Conservation (phyloP, 1,284 basidiomycete species). For the Tilletia caries region DNA sequence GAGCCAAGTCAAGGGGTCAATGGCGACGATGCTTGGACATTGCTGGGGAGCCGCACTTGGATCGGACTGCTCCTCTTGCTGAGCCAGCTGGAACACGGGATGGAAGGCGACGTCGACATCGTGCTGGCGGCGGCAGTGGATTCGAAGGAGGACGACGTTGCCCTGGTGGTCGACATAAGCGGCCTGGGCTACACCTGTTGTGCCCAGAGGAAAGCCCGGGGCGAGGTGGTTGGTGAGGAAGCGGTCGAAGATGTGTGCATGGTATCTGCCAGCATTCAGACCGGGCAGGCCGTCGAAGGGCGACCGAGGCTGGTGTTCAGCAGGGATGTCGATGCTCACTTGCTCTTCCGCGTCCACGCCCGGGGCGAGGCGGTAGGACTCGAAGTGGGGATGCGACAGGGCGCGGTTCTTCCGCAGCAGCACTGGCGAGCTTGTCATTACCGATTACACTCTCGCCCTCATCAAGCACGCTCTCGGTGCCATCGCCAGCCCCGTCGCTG, state of each 20-base stretch:
- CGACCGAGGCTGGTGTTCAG: slow-evolving; percentile 23
- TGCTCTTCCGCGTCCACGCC: not conserved
- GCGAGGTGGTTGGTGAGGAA: slow-evolving; percentile 17
- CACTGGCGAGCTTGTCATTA: not conserved
- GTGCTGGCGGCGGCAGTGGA: not conserved
- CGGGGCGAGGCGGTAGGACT: slow-evolving; percentile 30
- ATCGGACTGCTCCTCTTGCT: not conserved
- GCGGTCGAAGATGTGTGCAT: slow-evolving; percentile 18
- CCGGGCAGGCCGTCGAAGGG: slow-evolving; percentile 22
- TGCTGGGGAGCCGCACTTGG: not conserved
- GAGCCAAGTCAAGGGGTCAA: not conserved
- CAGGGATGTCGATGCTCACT: slow-evolving; percentile 12
- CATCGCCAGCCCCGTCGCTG: too few species aligned
- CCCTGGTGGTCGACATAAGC: not conserved
- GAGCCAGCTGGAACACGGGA: not conserved
- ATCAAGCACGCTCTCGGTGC: too few species aligned
- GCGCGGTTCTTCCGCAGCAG: not conserved
- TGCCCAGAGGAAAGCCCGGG: not conserved
- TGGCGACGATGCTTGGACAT: not conserved
- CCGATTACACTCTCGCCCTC: too few species aligned
- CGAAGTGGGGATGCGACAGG: slow-evolving; percentile 24
- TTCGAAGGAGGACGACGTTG: not conserved
- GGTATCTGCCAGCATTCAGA: slow-evolving; percentile 12
- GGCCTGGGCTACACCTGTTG: not conserved
- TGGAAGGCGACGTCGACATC: not conserved